Percentiles rank a stretch among this genome's conserved stretches.
These are phyloP conservation scores for Wickerhamomyces strasburgensis DNA, from an alignment of 805 yeast genomes.

Conservation along the genomic window DNA sequence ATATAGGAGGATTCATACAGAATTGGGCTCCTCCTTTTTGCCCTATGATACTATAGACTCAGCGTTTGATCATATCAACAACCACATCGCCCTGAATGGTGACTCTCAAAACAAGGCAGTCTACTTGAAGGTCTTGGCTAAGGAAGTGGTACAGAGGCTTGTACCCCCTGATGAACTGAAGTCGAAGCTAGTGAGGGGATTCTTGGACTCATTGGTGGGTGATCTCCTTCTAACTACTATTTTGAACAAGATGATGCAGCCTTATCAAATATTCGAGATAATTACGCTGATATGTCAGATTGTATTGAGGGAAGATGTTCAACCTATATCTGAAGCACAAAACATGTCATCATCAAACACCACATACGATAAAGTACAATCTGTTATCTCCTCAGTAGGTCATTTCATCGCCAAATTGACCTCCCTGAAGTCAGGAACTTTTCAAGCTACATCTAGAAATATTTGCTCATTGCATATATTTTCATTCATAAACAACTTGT, in stretches of 20 bases:
- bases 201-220: conserved; percentile 35
- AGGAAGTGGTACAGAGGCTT: conserved; percentile 29
- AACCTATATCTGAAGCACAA: not conserved
- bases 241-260: conserved; percentile 42
- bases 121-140: conserved; percentile 34
- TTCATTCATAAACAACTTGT: conserved; percentile 22
- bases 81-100: conserved; percentile 30
- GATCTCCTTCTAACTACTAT: conserved; percentile 39
- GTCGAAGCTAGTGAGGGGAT: conserved; percentile 34
- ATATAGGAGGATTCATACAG: conserved; percentile 25
- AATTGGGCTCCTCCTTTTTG: conserved; percentile 28
- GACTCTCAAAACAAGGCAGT: conserved; percentile 23
- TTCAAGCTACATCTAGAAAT: not conserved
- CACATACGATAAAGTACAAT: conserved; percentile 1
- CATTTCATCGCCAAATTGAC: conserved; percentile 18
- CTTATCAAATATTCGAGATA: conserved; percentile 47
- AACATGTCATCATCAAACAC: not conserved
- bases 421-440: conserved; percentile 1
- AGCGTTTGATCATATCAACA: conserved; percentile 30
- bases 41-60: conserved; percentile 29
- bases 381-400: conserved; percentile 8
- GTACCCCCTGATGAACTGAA: conserved; percentile 38
- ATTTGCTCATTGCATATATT: conserved; percentile 17
- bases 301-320: not conserved
- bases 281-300: conserved; percentile 16